Evolutionary conservation across 2,329 filamentous ascomycete genomes (phyloP).

Genomic region (Diaporthe amygdali): DNA sequence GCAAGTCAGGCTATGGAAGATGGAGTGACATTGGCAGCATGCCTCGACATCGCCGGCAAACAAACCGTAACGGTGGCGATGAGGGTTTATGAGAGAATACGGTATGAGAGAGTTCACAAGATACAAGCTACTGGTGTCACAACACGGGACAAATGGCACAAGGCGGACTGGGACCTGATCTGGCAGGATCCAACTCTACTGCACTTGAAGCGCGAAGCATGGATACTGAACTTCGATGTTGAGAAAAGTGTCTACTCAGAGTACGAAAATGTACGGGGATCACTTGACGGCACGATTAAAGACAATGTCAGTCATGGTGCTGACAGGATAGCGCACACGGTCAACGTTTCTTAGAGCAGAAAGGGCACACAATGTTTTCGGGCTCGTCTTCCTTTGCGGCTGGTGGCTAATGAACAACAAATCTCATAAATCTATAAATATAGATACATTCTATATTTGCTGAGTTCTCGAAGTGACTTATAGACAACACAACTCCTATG

Average conservation of each 20-base stretch:
- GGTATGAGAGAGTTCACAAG: slow-evolving; percentile 51
- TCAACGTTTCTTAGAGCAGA: too few species aligned
- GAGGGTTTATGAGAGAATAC: slow-evolving; percentile 48
- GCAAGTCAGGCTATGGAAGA: slow-evolving; percentile 56
- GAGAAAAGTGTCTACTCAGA: slow-evolving; percentile 47
- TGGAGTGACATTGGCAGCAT: slow-evolving; percentile 50
- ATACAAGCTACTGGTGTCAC: slow-evolving; percentile 53
- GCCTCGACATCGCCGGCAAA: slow-evolving; percentile 41
- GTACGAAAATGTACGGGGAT: neutral
- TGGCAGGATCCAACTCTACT: slow-evolving; percentile 48
- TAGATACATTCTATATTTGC: neutral
- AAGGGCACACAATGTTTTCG: neutral
- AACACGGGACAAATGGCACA: slow-evolving; percentile 57
- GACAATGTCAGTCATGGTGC: neutral
- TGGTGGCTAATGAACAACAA: too few species aligned
- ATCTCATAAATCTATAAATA: neutral
- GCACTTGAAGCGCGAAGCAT: slow-evolving; percentile 51
- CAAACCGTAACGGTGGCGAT: slow-evolving; percentile 44
- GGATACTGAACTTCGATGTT: slow-evolving; percentile 54
- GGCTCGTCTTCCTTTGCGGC: too few species aligned
- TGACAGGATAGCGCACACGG: neutral
- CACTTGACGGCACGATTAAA: neutral
- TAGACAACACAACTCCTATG: neutral
- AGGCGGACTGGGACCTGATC: slow-evolving; percentile 53
- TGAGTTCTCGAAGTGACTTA: too few species aligned